Evolutionary conservation across 2,329 filamentous ascomycete genomes (phyloP).

Genomic region (Hypoxylon sp.): DNA sequence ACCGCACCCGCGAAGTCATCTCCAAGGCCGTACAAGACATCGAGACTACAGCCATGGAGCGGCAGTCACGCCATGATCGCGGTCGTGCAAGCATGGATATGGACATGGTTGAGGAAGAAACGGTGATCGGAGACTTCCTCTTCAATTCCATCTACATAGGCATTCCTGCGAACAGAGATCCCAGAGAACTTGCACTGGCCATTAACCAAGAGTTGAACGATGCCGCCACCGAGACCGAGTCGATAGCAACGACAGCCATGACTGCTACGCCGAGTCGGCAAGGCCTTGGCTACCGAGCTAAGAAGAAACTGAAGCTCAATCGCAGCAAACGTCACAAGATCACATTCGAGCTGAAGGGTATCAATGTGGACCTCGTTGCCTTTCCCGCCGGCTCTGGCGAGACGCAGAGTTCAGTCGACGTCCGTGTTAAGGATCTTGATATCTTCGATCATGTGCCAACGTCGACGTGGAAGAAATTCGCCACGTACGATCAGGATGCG

Average conservation of each 20-base stretch:
- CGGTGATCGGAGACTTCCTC: conserved; percentile 89
- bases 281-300: conserved; percentile 51
- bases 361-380: conserved; percentile 81
- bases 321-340: conserved; percentile 94
- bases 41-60: conserved; percentile 81
- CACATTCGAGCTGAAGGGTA: conserved; percentile 87
- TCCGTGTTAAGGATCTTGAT: conserved; percentile 83
- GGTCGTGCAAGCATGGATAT: conserved; percentile 64
- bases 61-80: conserved; percentile 65
- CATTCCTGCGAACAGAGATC: conserved; percentile 85
- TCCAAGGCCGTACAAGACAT: conserved; percentile 88
- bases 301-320: conserved; percentile 74
- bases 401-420: conserved; percentile 85
- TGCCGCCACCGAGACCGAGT: conserved; percentile 86
- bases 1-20: conserved; percentile 83
- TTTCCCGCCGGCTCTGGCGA: conserved; percentile 81
- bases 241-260: conserved; percentile 78
- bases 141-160: conserved; percentile 99
- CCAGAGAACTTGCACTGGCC: conserved; percentile 78
- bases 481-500: conserved; percentile 88
- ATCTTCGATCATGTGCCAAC: conserved; percentile 94
- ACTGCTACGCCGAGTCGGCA: conserved; percentile 64
- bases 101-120: conserved; percentile 80
- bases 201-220: conserved; percentile 93
- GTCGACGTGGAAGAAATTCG: conserved; percentile 98